Evolutionary conservation across 139 green algal genomes (phyloP).

Genomic region (Astrephomene gubernaculifera): DNA sequence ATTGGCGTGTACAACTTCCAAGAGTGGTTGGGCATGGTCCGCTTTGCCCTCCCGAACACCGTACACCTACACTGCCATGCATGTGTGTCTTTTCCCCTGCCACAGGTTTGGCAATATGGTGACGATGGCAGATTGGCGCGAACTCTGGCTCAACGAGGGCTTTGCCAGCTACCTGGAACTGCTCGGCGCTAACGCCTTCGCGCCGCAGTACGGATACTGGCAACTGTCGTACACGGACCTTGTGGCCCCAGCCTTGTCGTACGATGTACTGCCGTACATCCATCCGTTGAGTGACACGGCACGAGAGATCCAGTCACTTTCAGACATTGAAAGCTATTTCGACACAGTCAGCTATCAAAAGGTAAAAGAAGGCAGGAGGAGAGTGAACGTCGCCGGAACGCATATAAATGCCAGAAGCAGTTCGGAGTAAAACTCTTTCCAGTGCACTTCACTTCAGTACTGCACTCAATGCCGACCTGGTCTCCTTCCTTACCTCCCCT

Average conservation of each 20-base stretch:
- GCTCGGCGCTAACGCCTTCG: constrained; percentile 45
- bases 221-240: constrained; percentile 54
- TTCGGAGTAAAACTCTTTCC: too few relatives aligned
- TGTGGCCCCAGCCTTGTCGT: constrained; percentile 44
- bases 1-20: too few relatives aligned
- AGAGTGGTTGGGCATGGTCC: too few relatives aligned
- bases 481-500: too few relatives aligned
- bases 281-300: constrained; percentile 52
- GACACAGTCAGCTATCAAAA: constrained; percentile 67
- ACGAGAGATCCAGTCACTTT: constrained; percentile 52
- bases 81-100: too few relatives aligned
- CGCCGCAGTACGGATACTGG: constrained; percentile 48
- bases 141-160: constrained; percentile 96
- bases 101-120: constrained; percentile 85
- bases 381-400: too few relatives aligned
- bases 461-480: too few relatives aligned
- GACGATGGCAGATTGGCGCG: constrained; percentile 86
- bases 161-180: constrained; percentile 90
- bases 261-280: constrained; percentile 38
- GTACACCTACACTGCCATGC: too few relatives aligned
- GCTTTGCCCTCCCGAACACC: too few relatives aligned
- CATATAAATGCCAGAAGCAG: too few relatives aligned
- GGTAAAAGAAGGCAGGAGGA: too few relatives aligned
- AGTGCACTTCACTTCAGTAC: too few relatives aligned
- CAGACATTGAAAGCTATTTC: constrained; percentile 72